A percentile compares a stretch with the other conserved stretches of the same genome.
Evolutionary conservation across 192 early-diverging fungal genomes (phyloP).

Genomic region (Chytriomyces confervae): DNA sequence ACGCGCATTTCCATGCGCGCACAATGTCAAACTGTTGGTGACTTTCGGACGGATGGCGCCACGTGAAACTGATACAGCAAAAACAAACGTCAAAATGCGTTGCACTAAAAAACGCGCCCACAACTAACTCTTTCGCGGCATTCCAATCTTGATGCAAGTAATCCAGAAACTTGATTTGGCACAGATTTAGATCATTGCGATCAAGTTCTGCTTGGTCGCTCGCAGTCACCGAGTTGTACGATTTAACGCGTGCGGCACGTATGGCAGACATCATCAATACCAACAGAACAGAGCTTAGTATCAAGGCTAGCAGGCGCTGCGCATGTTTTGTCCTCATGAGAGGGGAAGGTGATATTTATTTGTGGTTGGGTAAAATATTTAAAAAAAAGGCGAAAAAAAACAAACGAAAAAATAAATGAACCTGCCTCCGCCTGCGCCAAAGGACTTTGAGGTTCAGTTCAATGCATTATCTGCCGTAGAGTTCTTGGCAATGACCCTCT

Average conservation of each 20-base stretch:
- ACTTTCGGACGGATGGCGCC: too few species aligned
- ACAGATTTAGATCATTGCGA: too few species aligned
- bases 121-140: too few species aligned
- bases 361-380: not conserved
- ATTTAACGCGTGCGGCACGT: not conserved
- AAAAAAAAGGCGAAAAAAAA: not conserved
- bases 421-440: constrained; percentile 10
- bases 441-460: constrained; percentile 27
- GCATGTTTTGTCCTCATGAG: not conserved
- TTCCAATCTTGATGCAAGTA: too few species aligned
- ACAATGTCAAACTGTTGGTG: too few species aligned
- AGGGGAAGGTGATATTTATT: not conserved
- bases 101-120: too few species aligned
- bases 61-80: too few species aligned
- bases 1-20: too few species aligned
- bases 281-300: not conserved
- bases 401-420: constrained; percentile 19
- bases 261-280: not conserved
- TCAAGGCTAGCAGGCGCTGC: not conserved
- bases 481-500: not conserved
- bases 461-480: not conserved
- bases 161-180: too few species aligned
- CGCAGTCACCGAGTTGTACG: too few species aligned
- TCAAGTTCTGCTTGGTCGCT: too few species aligned
- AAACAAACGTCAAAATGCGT: too few species aligned